Conservation (phyloP, 1,284 basidiomycete species). For the Tilletiopsis washingtonensis region DNA sequence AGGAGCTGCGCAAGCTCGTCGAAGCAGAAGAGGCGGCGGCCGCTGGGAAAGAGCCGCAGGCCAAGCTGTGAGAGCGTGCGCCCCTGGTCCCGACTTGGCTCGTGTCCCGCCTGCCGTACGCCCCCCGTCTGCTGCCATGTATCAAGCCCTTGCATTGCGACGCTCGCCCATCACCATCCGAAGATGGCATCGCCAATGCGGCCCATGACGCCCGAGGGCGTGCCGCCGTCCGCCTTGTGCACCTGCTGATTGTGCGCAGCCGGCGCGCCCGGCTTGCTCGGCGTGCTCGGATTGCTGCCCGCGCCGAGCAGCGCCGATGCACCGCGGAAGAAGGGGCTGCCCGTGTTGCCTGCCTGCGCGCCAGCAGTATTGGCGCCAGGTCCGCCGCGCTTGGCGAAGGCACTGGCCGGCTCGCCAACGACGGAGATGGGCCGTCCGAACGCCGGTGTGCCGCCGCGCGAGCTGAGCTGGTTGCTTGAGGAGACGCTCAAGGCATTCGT, state of each 20-base stretch:
- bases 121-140: too few relatives aligned
- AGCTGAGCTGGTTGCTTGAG: not conserved
- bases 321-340: not conserved
- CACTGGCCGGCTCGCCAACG: slow-evolving; percentile 2
- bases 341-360: not conserved
- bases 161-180: slow-evolving; percentile 4
- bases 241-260: not conserved
- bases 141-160: too few relatives aligned
- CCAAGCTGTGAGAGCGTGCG: too few relatives aligned
- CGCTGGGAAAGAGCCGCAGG: too few relatives aligned
- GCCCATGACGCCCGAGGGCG: slow-evolving; percentile 5
- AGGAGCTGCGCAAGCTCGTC: not conserved
- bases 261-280: not conserved
- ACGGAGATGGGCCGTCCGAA: slow-evolving; percentile 4
- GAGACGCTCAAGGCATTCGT: too few relatives aligned
- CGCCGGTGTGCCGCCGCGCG: not conserved
- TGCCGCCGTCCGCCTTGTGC: too few relatives aligned
- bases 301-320: not conserved
- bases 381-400: not conserved
- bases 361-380: not conserved
- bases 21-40: not conserved
- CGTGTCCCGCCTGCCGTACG: too few relatives aligned
- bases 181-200: slow-evolving; percentile 8
- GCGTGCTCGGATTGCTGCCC: not conserved
- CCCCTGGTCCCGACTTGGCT: too few relatives aligned